Conservation (phyloP, 345 rosid genomes). For the Fremontodendron californicum region DNA sequence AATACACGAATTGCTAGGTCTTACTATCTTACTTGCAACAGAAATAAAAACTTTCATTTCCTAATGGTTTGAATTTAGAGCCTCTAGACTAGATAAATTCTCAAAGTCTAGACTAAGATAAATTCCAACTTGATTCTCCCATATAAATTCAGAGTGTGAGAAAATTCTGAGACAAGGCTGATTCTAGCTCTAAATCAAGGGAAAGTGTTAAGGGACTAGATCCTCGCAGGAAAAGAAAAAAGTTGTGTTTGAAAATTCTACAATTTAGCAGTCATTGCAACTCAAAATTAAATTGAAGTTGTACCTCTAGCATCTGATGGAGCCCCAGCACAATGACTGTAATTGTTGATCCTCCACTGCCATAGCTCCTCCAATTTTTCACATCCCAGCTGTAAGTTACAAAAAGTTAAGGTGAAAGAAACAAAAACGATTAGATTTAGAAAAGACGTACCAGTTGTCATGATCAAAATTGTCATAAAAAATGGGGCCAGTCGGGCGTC, state of each 20-base stretch:
- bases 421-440: constrained; percentile 3
- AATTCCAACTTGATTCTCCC: neutral
- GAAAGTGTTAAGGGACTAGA: neutral
- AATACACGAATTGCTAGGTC: neutral
- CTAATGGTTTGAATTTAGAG: neutral
- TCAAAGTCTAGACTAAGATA: neutral
- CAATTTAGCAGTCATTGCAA: neutral
- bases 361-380: neutral
- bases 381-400: constrained; percentile 2
- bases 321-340: neutral
- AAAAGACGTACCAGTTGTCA: constrained; percentile 1
- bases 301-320: neutral
- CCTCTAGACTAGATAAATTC: neutral
- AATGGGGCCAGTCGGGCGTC: neutral
- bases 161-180: neutral
- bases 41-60: neutral
- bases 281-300: neutral
- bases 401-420: neutral
- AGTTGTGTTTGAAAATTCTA: neutral
- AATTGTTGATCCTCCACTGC: neutral
- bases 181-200: neutral
- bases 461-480: neutral
- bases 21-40: neutral
- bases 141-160: neutral
- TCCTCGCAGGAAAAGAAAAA: neutral